These are phyloP conservation scores for Phytophthora parvispora DNA, from an alignment of 352 stramenopile species.

Conservation along the genomic window DNA sequence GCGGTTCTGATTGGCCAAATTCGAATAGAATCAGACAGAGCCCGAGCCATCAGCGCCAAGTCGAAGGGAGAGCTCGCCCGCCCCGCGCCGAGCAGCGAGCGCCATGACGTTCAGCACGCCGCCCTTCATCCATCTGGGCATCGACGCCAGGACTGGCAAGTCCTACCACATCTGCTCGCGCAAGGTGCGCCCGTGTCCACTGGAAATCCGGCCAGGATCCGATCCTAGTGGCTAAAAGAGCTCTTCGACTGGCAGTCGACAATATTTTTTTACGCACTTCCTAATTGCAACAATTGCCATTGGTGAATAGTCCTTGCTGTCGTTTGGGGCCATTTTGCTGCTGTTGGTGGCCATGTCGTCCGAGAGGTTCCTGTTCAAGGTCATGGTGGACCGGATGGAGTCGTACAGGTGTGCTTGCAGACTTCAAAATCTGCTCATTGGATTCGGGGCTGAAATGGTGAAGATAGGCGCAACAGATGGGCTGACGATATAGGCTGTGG, in stretches of 20 bases:
- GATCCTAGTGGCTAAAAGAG: neutral
- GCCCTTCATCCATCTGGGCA: constrained; percentile 85
- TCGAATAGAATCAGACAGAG: neutral
- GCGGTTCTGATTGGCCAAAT: neutral
- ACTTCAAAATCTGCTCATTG: neutral
- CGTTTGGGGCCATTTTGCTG: constrained; percentile 75
- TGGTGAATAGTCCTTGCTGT: constrained; percentile 72
- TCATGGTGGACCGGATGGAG: constrained; percentile 92
- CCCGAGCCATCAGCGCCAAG: constrained; percentile 4
- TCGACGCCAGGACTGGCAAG: constrained; percentile 87
- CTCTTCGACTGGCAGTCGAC: neutral
- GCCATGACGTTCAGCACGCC: constrained; percentile 76
- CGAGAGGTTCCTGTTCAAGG: constrained; percentile 90
- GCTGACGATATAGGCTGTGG: neutral
- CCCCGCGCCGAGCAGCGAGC: constrained; percentile 7
- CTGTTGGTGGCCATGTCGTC: constrained; percentile 84
- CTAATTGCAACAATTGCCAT: neutral
- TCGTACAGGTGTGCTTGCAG: constrained; percentile 83
- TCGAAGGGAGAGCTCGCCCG: constrained; percentile 4
- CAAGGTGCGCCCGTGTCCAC: constrained; percentile 56
- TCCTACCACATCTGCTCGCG: constrained; percentile 87
- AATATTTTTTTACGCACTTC: neutral
- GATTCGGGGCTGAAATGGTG: neutral
- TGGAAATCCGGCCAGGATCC: constrained; percentile 1
- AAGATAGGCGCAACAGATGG: neutral